These are phyloP conservation scores for Whalleya microplaca DNA, from an alignment of 2,329 filamentous ascomycete genomes.

Conservation along the genomic window DNA sequence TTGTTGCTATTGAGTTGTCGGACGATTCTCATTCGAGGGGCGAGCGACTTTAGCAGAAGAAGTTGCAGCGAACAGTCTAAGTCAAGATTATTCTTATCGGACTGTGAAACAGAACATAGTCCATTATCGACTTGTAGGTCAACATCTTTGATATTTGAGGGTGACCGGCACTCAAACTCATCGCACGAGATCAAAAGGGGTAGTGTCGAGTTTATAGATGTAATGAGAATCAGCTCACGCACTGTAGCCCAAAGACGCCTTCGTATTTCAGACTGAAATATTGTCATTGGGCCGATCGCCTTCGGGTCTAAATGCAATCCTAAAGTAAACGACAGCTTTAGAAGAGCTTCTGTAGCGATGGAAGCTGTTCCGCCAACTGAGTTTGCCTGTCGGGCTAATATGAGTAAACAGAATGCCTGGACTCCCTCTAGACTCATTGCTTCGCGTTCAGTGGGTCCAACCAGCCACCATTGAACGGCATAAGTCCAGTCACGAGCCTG, in stretches of 20 bases:
- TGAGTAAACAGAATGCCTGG: conserved; percentile 31
- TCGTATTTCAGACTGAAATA: conserved; percentile 32
- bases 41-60: conserved; percentile 26
- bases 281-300: conserved; percentile 20
- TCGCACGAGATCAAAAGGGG: conserved; percentile 21
- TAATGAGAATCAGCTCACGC: conserved; percentile 30
- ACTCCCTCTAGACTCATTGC: conserved; percentile 32
- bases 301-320: conserved; percentile 36
- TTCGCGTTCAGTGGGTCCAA: conserved; percentile 29
- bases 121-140: conserved; percentile 4
- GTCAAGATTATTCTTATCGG: conserved; percentile 1
- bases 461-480: conserved; percentile 35
- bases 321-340: conserved; percentile 36
- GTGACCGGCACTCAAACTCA: conserved; percentile 21
- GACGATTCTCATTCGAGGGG: conserved; percentile 25
- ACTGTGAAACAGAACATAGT: not conserved
- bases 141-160: conserved; percentile 28
- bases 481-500: conserved; percentile 35
- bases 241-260: conserved; percentile 36
- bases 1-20: conserved; percentile 24
- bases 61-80: conserved; percentile 30
- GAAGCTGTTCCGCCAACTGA: conserved; percentile 31
- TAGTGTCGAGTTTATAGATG: conserved; percentile 29
- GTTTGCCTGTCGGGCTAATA: conserved; percentile 30
- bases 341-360: conserved; percentile 34